Evolutionary conservation across 75 land plant genomes (phyloP).

Genomic region (Pinus taeda): DNA sequence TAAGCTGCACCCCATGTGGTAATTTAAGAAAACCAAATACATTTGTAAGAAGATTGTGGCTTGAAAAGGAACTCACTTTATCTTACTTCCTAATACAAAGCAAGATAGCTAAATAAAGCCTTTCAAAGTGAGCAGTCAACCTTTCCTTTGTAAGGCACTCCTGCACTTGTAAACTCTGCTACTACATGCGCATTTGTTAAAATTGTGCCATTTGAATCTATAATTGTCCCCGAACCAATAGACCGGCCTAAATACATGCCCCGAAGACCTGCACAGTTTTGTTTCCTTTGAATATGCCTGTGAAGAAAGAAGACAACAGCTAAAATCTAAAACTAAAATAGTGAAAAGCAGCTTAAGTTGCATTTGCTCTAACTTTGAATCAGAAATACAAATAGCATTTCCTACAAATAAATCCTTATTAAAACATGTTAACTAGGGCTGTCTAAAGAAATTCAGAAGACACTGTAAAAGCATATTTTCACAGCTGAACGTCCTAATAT

Average conservation of each 20-base stretch:
- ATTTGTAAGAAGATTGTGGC: background rate
- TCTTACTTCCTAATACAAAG: background rate
- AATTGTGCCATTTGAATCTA: conserved; percentile 85
- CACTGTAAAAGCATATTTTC: background rate
- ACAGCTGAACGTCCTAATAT: background rate
- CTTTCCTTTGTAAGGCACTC: conserved; percentile 52
- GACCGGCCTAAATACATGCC: conserved; percentile 52
- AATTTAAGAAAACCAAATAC: background rate
- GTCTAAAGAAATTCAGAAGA: background rate
- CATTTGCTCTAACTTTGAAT: background rate
- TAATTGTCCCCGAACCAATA: conserved; percentile 85
- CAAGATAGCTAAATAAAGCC: background rate
- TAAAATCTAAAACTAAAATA: background rate
- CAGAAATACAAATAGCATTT: background rate
- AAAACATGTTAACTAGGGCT: background rate
- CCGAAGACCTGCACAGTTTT: conserved; percentile 36
- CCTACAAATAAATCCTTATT: background rate
- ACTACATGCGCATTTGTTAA: conserved; percentile 95
- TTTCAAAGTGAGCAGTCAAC: conserved; percentile 22
- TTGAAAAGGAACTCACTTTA: too few species aligned
- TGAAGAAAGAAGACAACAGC: background rate
- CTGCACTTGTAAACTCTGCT: conserved; percentile 41
- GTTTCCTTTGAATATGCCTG: background rate
- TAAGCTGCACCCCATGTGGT: background rate
- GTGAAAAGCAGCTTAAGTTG: background rate